These are phyloP conservation scores for Pezicula radicicola DNA, from an alignment of 2,329 filamentous ascomycete genomes.

Conservation along the genomic window DNA sequence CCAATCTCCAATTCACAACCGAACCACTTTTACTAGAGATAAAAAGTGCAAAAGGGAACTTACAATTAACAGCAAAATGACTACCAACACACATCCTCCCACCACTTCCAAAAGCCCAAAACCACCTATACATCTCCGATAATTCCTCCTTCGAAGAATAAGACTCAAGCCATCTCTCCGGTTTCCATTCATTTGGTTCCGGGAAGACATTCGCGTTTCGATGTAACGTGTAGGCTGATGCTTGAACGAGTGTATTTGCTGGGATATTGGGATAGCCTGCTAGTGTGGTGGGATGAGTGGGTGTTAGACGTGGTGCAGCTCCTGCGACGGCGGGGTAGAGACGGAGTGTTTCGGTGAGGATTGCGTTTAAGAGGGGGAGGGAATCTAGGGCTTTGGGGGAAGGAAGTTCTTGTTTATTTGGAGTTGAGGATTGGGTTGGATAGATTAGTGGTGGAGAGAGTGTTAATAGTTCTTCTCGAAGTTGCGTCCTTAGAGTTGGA, in stretches of 20 bases:
- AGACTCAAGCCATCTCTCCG: constrained; percentile 44
- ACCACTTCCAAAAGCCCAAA: constrained; percentile 64
- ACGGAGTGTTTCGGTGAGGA: constrained; percentile 54
- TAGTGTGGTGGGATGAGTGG: constrained; percentile 21
- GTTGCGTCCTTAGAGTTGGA: constrained; percentile 28
- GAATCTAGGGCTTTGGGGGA: constrained; percentile 39
- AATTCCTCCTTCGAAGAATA: constrained; percentile 25
- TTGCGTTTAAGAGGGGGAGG: constrained; percentile 48
- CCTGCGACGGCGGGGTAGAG: constrained; percentile 52
- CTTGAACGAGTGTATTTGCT: constrained; percentile 44
- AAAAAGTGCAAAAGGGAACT: not conserved
- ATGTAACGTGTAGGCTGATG: constrained; percentile 49
- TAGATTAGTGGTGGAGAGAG: not conserved
- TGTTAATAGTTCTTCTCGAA: constrained; percentile 37
- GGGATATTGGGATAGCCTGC: constrained; percentile 37
- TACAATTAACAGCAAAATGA: constrained; percentile 57
- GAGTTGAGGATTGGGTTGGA: not conserved
- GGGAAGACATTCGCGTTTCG: constrained; percentile 44
- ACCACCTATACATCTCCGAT: constrained; percentile 38
- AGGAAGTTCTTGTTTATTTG: constrained; percentile 14
- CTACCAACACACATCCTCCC: constrained; percentile 64
- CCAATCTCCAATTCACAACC: not conserved
- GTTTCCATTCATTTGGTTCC: constrained; percentile 43
- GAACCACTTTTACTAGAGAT: not conserved
- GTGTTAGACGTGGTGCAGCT: constrained; percentile 44